Conservation (phyloP, 345 rosid species). For the Populus alba region DNA sequence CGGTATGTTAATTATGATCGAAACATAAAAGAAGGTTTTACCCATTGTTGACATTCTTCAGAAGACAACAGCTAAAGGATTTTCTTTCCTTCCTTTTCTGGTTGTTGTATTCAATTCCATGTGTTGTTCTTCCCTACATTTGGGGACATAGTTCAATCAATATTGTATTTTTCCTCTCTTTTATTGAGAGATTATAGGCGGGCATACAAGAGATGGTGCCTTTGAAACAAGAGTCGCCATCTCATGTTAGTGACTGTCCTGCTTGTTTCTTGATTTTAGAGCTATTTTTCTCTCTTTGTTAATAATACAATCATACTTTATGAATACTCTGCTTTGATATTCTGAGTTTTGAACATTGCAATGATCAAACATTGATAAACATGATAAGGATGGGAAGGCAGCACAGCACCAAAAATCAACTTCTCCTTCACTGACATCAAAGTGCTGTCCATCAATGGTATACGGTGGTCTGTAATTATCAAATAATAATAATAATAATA, state of each 20-base stretch:
- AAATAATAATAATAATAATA: no score
- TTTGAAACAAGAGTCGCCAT: constrained; percentile 6
- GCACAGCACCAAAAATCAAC: no score
- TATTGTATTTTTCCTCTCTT: not conserved
- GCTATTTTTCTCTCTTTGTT: not conserved
- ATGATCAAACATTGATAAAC: no score
- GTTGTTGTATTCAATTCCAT: not conserved
- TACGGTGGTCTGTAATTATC: no score
- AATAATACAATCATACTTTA: not conserved
- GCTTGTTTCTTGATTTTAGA: not conserved
- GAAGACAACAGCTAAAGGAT: not conserved
- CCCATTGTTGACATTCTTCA: not conserved
- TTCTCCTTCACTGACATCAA: no score
- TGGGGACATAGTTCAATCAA: constrained; percentile 9
- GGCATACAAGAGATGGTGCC: constrained; percentile 2
- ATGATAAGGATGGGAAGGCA: not conserved
- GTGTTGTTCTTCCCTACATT: constrained; percentile 13
- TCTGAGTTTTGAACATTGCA: not conserved
- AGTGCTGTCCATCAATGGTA: no score
- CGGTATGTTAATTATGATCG: constrained; percentile 47
- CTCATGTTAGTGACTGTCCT: not conserved
- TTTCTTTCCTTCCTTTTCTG: not conserved
- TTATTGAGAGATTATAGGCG: not conserved
- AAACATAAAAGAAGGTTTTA: not conserved
- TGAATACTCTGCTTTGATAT: not conserved